These are phyloP conservation scores for Hymenoscyphus linearis DNA, from an alignment of 2,329 filamentous ascomycete species.

Conservation along the genomic window DNA sequence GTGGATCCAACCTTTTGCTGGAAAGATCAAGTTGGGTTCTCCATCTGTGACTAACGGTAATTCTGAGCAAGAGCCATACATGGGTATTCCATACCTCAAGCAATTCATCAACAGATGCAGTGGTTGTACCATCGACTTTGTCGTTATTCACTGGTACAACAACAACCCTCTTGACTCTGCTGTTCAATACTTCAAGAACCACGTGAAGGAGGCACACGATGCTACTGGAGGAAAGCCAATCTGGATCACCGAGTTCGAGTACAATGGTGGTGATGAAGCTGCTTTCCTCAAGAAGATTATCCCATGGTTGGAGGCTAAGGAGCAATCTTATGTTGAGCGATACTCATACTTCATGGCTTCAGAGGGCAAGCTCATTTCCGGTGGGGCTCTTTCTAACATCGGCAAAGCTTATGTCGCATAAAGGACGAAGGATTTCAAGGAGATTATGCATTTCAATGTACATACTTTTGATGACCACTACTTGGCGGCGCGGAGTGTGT, in stretches of 20 bases:
- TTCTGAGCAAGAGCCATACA: slow-evolving; percentile 21
- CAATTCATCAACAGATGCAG: slow-evolving; percentile 39
- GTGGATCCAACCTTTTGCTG: slow-evolving; percentile 42
- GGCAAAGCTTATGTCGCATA: slow-evolving; percentile 7
- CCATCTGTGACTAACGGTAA: slow-evolving; percentile 45
- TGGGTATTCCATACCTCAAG: slow-evolving; percentile 41
- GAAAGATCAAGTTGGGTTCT: slow-evolving; percentile 40
- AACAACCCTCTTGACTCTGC: slow-evolving; percentile 28
- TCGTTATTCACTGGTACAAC: slow-evolving; percentile 45
- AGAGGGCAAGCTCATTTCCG: slow-evolving; percentile 32
- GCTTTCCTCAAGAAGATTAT: slow-evolving; percentile 40
- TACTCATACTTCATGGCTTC: slow-evolving; percentile 37
- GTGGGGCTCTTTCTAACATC: slow-evolving; percentile 5
- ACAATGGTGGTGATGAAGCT: slow-evolving; percentile 28
- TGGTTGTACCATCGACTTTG: slow-evolving; percentile 40
- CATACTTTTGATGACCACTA: slow-evolving; percentile 1
- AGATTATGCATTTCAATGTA: slow-evolving; percentile 7
- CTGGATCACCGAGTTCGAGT: slow-evolving; percentile 43
- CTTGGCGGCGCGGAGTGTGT: background rate
- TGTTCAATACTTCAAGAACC: slow-evolving; percentile 37
- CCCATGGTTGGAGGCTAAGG: slow-evolving; percentile 38
- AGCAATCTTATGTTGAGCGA: slow-evolving; percentile 32
- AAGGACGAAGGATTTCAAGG: background rate
- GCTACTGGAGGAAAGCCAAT: slow-evolving; percentile 35
- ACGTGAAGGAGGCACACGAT: slow-evolving; percentile 36